A percentile compares a stretch with the other conserved stretches of the same genome.
These are phyloP conservation scores for Pascua guehoae DNA, from an alignment of 1,284 basidiomycete species.

Conservation along the genomic window DNA sequence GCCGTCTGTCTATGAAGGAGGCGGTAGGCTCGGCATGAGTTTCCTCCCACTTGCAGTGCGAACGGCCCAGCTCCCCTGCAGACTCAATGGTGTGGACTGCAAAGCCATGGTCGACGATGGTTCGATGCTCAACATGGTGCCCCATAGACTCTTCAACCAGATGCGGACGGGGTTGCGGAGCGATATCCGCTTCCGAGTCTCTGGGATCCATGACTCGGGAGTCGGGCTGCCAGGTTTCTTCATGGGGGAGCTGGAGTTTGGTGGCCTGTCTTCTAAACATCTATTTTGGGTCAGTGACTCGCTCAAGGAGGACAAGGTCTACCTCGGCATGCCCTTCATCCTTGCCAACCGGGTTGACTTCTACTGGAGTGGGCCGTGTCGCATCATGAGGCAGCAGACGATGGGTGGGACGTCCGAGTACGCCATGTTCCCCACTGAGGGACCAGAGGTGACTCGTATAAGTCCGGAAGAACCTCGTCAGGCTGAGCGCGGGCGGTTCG, in stretches of 20 bases:
- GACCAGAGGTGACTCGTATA: constrained; percentile 3
- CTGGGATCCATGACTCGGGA: constrained; percentile 1
- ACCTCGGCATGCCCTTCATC: constrained; percentile 13
- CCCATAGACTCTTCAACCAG: too few relatives aligned
- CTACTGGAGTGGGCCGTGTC: constrained; percentile 7
- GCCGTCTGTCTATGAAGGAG: too few relatives aligned
- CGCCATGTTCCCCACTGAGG: constrained; percentile 2
- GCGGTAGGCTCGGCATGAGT: too few relatives aligned
- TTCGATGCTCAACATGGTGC: too few relatives aligned
- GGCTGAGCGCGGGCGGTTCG: too few relatives aligned
- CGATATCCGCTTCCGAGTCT: neutral
- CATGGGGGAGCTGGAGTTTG: neutral
- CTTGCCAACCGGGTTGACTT: constrained; percentile 1
- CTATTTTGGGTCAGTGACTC: constrained; percentile 8
- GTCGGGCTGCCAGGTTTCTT: neutral
- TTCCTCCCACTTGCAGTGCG: too few relatives aligned
- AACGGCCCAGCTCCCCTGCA: too few relatives aligned
- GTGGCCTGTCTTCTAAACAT: constrained; percentile 1
- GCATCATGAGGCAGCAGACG: constrained; percentile 1
- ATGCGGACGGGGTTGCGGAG: too few relatives aligned
- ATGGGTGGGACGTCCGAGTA: neutral
- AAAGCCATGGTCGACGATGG: too few relatives aligned
- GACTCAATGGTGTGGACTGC: too few relatives aligned
- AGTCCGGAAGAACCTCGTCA: too few relatives aligned
- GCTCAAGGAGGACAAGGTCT: constrained; percentile 4